phyloP scores from a whole-genome alignment of 768 basidiomycete species.

The Lactarius akahatsu region DNA sequence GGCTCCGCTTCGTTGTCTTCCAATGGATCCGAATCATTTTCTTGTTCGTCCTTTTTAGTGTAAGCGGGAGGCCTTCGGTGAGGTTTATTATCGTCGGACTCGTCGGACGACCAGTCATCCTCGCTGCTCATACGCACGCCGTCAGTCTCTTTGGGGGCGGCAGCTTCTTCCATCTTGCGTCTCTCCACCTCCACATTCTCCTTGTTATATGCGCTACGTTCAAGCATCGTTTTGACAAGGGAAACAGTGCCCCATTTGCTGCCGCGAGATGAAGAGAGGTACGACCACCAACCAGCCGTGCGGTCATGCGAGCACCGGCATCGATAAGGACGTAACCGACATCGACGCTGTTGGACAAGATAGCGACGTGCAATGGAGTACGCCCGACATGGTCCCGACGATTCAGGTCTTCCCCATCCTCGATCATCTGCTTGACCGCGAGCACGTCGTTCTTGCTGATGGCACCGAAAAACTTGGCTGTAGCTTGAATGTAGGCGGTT shows the following conservation, averaged over 20 bases:
- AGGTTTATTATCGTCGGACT: constrained; percentile 14
- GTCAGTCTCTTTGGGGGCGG: constrained; percentile 17
- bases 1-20: constrained; percentile 51
- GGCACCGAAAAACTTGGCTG: constrained; percentile 54
- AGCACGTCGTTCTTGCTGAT: constrained; percentile 48
- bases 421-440: constrained; percentile 42
- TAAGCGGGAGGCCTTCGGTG: constrained; percentile 32
- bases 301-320: constrained; percentile 54
- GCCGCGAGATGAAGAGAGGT: constrained; percentile 57
- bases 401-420: constrained; percentile 48
- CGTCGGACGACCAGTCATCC: constrained; percentile 29
- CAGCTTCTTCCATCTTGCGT: constrained; percentile 25
- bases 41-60: constrained; percentile 31
- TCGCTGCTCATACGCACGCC: constrained; percentile 30
- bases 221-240: constrained; percentile 52
- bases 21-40: constrained; percentile 40
- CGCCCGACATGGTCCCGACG: constrained; percentile 63
- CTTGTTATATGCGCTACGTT: constrained; percentile 43
- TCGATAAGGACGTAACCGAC: constrained; percentile 54
- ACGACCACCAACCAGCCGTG: constrained; percentile 56
- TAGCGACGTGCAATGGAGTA: constrained; percentile 57
- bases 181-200: constrained; percentile 33
- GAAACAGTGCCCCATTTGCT: constrained; percentile 43
- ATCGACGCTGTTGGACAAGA: constrained; percentile 46
- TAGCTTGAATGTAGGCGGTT: constrained; percentile 56